A percentile compares a stretch with the other conserved stretches of the same genome.
These are phyloP conservation scores for Ophiostoma himal-ulmi DNA, from an alignment of 2,329 filamentous ascomycete species.

Conservation along the genomic window DNA sequence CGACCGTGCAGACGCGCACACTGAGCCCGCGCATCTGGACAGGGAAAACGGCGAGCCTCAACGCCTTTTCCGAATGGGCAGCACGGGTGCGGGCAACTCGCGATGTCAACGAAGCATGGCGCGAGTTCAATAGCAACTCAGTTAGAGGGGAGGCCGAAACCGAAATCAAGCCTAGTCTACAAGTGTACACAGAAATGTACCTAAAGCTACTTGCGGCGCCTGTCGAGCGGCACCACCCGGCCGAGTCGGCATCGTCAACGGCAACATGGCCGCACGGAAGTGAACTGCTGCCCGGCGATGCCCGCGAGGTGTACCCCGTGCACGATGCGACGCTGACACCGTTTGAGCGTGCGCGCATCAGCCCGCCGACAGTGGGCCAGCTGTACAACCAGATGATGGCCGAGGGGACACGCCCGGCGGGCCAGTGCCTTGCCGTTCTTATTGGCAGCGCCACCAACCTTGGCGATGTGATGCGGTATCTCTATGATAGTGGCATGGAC, in stretches of 20 bases:
- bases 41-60: constrained; percentile 31
- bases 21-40: constrained; percentile 34
- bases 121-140: constrained; percentile 36
- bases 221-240: constrained; percentile 25
- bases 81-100: constrained; percentile 53
- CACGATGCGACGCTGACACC: constrained; percentile 55
- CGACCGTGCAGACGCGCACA: constrained; percentile 51
- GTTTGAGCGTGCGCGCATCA: constrained; percentile 58
- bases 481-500: constrained; percentile 41
- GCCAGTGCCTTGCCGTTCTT: constrained; percentile 50
- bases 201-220: constrained; percentile 45
- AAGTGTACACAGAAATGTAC: constrained; percentile 57
- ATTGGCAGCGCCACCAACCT: constrained; percentile 47
- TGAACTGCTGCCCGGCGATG: constrained; percentile 52
- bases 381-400: constrained; percentile 56
- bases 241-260: neutral
- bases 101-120: constrained; percentile 58
- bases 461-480: constrained; percentile 44
- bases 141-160: neutral
- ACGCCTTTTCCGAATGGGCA: constrained; percentile 44
- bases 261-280: constrained; percentile 11
- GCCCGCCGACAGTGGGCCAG: constrained; percentile 52
- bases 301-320: constrained; percentile 48
- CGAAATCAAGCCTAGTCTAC: constrained; percentile 33
- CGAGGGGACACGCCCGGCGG: constrained; percentile 44